Percentiles rank a stretch among this genome's conserved stretches.
Evolutionary conservation across 768 basidiomycete genomes (phyloP).

Genomic region (Phlebiopsis gigantea): DNA sequence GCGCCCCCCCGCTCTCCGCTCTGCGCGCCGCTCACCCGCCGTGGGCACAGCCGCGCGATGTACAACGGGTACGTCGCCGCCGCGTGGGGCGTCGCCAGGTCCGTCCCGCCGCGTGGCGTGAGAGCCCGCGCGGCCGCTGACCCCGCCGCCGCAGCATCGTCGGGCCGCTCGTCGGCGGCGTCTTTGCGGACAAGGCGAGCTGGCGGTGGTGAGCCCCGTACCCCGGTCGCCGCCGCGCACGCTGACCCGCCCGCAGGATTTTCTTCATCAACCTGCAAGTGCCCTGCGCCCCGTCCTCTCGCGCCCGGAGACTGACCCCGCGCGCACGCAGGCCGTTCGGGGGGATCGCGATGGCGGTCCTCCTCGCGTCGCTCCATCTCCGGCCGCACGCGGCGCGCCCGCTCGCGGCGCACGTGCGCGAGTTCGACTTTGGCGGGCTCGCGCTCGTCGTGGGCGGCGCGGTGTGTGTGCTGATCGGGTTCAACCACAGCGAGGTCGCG

Average conservation of each 20-base stretch:
- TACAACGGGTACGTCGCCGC: constrained; percentile 33
- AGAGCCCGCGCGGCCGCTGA: neutral
- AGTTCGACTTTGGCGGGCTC: constrained; percentile 38
- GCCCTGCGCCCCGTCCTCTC: neutral
- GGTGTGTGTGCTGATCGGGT: constrained; percentile 34
- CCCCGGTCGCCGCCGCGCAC: neutral
- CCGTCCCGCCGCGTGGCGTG: neutral
- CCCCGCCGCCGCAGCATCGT: neutral
- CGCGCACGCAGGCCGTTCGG: constrained; percentile 28
- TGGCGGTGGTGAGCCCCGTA: neutral
- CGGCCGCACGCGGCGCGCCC: constrained; percentile 26
- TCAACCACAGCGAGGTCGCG: constrained; percentile 28
- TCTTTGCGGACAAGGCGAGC: neutral
- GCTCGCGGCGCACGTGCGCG: constrained; percentile 24
- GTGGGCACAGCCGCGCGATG: constrained; percentile 29
- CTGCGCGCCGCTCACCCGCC: neutral
- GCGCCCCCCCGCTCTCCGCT: neutral
- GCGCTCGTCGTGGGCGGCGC: constrained; percentile 29
- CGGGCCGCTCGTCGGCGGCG: constrained; percentile 2
- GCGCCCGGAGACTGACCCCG: neutral
- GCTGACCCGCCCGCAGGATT: neutral
- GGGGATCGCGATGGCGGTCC: constrained; percentile 25
- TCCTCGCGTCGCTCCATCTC: constrained; percentile 32
- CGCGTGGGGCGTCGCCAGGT: constrained; percentile 32
- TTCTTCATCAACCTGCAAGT: constrained; percentile 3